A percentile compares a stretch with the other conserved stretches of the same genome.
phyloP scores from a whole-genome alignment of 257 asterid genomes.

The Forsythia suspensa region DNA sequence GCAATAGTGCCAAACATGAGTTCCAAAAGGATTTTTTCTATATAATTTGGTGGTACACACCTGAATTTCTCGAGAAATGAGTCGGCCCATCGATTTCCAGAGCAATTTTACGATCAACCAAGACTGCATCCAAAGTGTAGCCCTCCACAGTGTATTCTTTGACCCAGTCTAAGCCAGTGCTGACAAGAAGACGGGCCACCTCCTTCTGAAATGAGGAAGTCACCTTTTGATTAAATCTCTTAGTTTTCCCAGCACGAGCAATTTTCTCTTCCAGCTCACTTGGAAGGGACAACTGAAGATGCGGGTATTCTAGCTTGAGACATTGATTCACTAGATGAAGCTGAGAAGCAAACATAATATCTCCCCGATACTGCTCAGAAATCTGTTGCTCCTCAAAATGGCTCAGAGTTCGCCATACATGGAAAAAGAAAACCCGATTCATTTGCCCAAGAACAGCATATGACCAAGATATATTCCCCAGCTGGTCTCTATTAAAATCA shows the following conservation, averaged over 20 bases:
- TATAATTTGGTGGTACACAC: conserved; percentile 34
- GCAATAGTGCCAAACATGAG: not conserved
- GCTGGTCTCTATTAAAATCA: conserved; percentile 64
- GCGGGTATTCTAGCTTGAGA: conserved; percentile 68
- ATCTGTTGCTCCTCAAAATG: conserved; percentile 58
- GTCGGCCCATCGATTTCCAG: conserved; percentile 96
- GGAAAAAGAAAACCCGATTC: conserved; percentile 54
- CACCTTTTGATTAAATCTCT: conserved; percentile 75
- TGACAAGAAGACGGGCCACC: conserved; percentile 82
- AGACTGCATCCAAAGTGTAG: conserved; percentile 83
- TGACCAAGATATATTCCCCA: conserved; percentile 85
- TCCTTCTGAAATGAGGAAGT: conserved; percentile 95
- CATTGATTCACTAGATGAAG: conserved; percentile 71
- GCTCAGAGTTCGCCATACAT: conserved; percentile 62
- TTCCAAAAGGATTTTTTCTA: not conserved
- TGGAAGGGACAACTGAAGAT: conserved; percentile 57
- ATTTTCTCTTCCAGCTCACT: conserved; percentile 58
- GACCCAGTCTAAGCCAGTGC: conserved; percentile 91
- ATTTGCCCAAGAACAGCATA: conserved; percentile 83
- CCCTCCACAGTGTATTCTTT: conserved; percentile 74
- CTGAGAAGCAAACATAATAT: conserved; percentile 87
- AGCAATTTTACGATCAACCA: conserved; percentile 72
- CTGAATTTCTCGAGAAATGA: conserved; percentile 92
- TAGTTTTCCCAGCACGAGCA: conserved; percentile 65
- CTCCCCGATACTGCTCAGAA: conserved; percentile 71